phyloP scores from a whole-genome alignment of 2,329 filamentous ascomycete species.

The Thielaviopsis euricoi region DNA sequence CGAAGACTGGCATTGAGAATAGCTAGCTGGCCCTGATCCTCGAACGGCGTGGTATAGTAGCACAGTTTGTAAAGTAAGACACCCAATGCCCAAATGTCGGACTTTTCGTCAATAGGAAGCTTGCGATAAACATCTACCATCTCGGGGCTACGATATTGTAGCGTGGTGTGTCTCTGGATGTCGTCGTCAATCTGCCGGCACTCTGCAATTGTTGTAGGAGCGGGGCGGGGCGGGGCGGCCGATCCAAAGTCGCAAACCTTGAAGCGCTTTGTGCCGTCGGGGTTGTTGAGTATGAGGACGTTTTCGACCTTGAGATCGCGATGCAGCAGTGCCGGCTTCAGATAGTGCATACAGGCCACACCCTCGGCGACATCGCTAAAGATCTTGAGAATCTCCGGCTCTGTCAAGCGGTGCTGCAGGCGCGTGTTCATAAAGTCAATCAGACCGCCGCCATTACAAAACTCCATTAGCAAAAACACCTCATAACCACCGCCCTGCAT shows the following conservation, averaged over 20 bases:
- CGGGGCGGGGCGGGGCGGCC: conserved; percentile 64
- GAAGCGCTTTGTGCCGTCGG: conserved; percentile 54
- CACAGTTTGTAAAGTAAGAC: conserved; percentile 95
- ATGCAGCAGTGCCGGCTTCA: conserved; percentile 83
- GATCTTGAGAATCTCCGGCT: conserved; percentile 94
- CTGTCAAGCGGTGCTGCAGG: conserved; percentile 86
- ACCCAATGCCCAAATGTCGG: conserved; percentile 93
- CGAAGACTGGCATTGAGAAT: conserved; percentile 93
- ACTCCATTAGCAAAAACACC: conserved; percentile 97
- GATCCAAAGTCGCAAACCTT: conserved; percentile 98
- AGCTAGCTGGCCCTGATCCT: conserved; percentile 92
- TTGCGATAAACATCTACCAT: conserved; percentile 98
- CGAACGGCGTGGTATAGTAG: conserved; percentile 97
- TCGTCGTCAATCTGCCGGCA: conserved; percentile 91
- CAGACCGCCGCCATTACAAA: conserved; percentile 80
- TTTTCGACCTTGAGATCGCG: conserved; percentile 97
- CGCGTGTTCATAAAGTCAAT: conserved; percentile 99
- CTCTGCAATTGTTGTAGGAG: conserved; percentile 73
- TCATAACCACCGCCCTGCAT: conserved; percentile 87
- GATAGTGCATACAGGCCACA: conserved; percentile 97
- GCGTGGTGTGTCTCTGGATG: conserved; percentile 87
- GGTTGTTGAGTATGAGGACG: conserved; percentile 60
- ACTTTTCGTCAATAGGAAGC: conserved; percentile 94
- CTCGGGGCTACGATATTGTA: conserved; percentile 94
- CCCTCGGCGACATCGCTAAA: conserved; percentile 93